Base-by-base conservation (phyloP, 2,329 filamentous ascomycete species). In the Fusarium keratoplasticum region DNA sequence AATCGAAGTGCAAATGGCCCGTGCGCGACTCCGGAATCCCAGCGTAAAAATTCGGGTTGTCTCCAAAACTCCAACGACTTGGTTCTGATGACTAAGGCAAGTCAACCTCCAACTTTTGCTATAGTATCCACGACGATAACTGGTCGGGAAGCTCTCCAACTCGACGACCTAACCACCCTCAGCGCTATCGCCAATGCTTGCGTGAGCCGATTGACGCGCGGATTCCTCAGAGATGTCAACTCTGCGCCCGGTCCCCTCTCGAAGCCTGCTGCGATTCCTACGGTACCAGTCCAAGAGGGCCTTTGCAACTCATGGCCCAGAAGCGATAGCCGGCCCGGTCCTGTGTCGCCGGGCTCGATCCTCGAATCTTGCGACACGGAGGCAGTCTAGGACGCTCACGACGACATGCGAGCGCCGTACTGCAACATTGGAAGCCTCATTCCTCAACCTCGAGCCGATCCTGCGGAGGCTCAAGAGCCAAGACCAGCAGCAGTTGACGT, bases 261-360 rank as follows among this genome's bases (percentile, higher is more conserved):
- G 82, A 74, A 85, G 82, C 67, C 88, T 96, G 22, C 86, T 96
- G 72, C 91, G 91, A 75, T 96, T 94, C 81, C 87, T 96, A 72
- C 91, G 90, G 75, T 89, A 87, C 63, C 94, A 95, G 81, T 90
- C 93, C 73, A 88, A 93, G 76, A 86, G 86, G 64, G 79, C 89
- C 71, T 88, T 89, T 77, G 80, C 84, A 82, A 84, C 80, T 60
- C 80, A 84, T 63, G 86, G 84, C 77, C 79, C 27, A 36, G 55
- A 47, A 38, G 40, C 64, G 38, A 72, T 67, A 58, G 65, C 66
- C 40, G 64, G 63, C 31, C 44, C 71, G 55, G 60, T 62, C 58
- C 50, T 70, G 40, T 76, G 79, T 54, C 65, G 77, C 8, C 76
- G 67, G 52, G 58, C 69, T n/a, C 72, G 78, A 70, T 57, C 58